Base-by-base conservation (phyloP, 2,329 filamentous ascomycete genomes). In the Aureobasidium sp. region DNA sequence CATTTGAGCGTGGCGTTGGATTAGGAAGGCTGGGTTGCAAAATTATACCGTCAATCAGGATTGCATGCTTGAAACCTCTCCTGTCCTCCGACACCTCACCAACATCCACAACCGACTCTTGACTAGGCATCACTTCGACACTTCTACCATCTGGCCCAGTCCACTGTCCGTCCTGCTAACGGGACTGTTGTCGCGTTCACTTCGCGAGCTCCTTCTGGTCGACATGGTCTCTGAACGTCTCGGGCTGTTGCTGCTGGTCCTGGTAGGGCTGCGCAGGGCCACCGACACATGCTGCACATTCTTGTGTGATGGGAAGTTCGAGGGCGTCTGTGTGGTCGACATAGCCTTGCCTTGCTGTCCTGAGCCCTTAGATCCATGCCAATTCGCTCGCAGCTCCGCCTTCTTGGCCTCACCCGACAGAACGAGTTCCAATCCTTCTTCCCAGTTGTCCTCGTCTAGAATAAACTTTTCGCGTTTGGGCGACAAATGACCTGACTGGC, bases 81-180 rank as follows among this genome's bases (percentile, higher is more conserved):
- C n/a, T 8, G 13, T 37, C 34, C 34, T 44, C 39, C 24, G 6
- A 43, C 13, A 12, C 15, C 7, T 17, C 26, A 8, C 29, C 36
- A 29, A 29, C 36, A 44, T 15, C 46, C 17, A n/a, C 26, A 17
- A 32, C 46, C 46, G 15, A 32, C 26, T 32, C 15, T 32, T 44
- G 48, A 5, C 52, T 46, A 13, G 20, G 15, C 10, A 12, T 51
- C 57, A 51, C 27, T 60, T 60, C 26, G 46, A 24, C 46, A 20
- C 2, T 9, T 26, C 55, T 17, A 24, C 20, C 55, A 47, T 27
- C 57, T 60, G 57, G 15, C 57, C 57, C 12, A 60, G 13, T 24
- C 57, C 57, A n/a, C 57, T 60, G 36, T 60, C 57, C 20, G 57
- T 27, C 26, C 46, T 51, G n/a, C 57, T 60, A 26, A 50, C 41